phyloP scores from a whole-genome alignment of 2,329 filamentous ascomycete species.

The Pyrenochaeta sp. region DNA sequence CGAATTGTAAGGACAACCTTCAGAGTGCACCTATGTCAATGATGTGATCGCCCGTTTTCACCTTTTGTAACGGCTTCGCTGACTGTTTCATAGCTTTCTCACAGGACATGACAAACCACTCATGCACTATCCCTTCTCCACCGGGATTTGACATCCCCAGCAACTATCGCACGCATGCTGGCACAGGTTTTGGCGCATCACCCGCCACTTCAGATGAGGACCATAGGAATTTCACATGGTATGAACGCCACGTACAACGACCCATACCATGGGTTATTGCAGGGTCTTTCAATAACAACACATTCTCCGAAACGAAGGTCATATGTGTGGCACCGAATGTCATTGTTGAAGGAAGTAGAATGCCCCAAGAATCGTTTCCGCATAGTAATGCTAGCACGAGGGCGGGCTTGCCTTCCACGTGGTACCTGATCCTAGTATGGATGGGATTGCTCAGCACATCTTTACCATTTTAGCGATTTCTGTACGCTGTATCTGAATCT shows the following conservation, averaged over 20 bases:
- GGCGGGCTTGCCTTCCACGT: too few species aligned
- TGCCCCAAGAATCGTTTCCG: background rate
- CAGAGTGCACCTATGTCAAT: too few species aligned
- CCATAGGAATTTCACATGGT: background rate
- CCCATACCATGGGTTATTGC: conserved; percentile 1
- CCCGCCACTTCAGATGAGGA: background rate
- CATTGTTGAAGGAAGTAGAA: conserved; percentile 1
- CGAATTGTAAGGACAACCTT: too few species aligned
- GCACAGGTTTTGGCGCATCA: background rate
- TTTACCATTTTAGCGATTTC: too few species aligned
- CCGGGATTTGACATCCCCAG: background rate
- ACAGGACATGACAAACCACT: background rate
- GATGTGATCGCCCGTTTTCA: too few species aligned
- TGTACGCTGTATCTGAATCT: too few species aligned
- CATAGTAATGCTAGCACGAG: background rate
- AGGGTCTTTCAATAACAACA: background rate
- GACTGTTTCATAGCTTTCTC: background rate
- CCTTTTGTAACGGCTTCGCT: too few species aligned
- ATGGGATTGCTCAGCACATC: too few species aligned
- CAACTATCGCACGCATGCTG: background rate
- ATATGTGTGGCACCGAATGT: background rate
- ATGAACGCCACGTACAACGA: conserved; percentile 2
- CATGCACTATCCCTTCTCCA: background rate
- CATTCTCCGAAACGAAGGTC: background rate
- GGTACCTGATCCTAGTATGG: too few species aligned